These are phyloP conservation scores for Plasmodium falciparum DNA, from an alignment of 169 alveolate genomes.

Conservation along the genomic window DNA sequence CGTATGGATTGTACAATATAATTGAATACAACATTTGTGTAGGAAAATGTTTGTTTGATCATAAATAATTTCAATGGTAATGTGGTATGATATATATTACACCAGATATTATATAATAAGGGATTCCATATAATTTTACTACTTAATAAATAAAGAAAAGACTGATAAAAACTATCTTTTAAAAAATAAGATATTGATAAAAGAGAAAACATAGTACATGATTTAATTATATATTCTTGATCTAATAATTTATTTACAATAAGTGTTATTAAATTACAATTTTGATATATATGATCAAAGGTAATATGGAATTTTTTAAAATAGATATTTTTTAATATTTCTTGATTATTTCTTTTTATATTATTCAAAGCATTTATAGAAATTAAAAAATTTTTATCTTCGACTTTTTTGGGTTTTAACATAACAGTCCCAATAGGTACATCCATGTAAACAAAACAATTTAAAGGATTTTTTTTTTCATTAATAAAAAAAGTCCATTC, in stretches of 20 bases:
- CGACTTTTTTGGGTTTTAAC: constrained; percentile 36
- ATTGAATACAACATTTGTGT: constrained; percentile 20
- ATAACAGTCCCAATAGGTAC: constrained; percentile 52
- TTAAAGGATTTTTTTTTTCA: constrained; percentile 18
- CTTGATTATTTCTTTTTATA: constrained; percentile 60
- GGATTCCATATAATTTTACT: constrained; percentile 68
- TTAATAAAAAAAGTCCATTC: constrained; percentile 33
- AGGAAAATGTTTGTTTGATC: constrained; percentile 56
- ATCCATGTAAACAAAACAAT: constrained; percentile 52
- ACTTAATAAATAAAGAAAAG: constrained; percentile 31
- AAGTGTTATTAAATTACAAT: constrained; percentile 41
- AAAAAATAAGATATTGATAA: constrained; percentile 25
- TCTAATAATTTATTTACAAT: constrained; percentile 29
- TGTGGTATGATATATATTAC: constrained; percentile 47
- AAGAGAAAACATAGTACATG: constrained; percentile 15
- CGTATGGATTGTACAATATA: constrained; percentile 14
- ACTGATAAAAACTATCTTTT: constrained; percentile 24
- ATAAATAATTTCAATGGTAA: constrained; percentile 57
- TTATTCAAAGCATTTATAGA: constrained; percentile 64
- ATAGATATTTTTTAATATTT: constrained; percentile 63
- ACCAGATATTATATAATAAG: constrained; percentile 39
- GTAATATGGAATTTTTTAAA: constrained; percentile 54
- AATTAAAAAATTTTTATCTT: constrained; percentile 43
- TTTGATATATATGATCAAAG: constrained; percentile 35
- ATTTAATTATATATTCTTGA: constrained; percentile 11